Evolutionary conservation across 2,329 filamentous ascomycete genomes (phyloP), one percentile per base, ranked within the genome.

Genomic region (Cordyceps tenuipes): DNA sequence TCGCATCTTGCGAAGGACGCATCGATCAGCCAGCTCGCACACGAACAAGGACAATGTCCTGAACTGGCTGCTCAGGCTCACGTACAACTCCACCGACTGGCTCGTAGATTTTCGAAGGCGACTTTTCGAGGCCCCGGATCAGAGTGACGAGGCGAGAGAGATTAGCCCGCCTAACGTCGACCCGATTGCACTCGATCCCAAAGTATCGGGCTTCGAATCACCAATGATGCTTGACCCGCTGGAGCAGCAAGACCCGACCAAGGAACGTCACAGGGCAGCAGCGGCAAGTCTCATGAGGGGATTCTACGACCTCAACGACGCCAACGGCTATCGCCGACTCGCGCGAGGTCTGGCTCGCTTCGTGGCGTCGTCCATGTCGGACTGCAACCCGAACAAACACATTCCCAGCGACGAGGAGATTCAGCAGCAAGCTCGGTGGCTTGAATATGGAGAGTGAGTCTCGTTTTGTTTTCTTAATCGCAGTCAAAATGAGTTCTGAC

Each of bases 361-460:
- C 67, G 79, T 81, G 3, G 73, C 73, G 12, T 73, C 78, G 5
- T 76, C 77, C 29, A 82, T 80, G 76, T 85, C 82, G 3, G 70
- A 79, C 1, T 82, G 85, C 64, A 86, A 85, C 63, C 83, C 82
- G 2, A 84, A 79, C 67, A 74, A 75, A 49, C 83, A 86, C 62
- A 71, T 80, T n/a, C 83, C 79, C 0, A 79, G 77, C 0, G 83
- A 86, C 63, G 77, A 80, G 21, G 83, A 86, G 66, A 71, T 87
- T 17, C 81, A 84, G 66, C 79, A 84, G 62, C 84, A 86, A 66
- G 82, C 83, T 3, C 77, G 83, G 19, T 86, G 82, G 81, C 77
- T 86, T 36, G 71, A 85, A 0, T 86, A 84, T 60, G 82, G 86
- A 60, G 82, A 85, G 77, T 84, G 70, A 71, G 81, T 75, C 36